Conservation (phyloP, 768 basidiomycete species). For the Tylopilus vinaceipallidus region DNA sequence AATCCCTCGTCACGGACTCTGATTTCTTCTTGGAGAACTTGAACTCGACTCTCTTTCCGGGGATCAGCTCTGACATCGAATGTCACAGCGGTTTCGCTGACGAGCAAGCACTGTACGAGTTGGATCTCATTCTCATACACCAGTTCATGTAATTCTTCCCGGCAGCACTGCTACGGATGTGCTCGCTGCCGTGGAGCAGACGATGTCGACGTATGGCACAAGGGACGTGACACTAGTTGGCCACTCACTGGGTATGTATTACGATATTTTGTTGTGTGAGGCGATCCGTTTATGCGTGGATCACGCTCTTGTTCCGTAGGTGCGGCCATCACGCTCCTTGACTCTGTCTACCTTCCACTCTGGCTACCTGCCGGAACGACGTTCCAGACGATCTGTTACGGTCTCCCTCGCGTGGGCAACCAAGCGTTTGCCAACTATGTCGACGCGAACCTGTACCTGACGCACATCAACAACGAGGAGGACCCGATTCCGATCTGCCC, state of each 20-base stretch:
- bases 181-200: constrained; percentile 43
- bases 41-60: constrained; percentile 47
- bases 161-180: constrained; percentile 39
- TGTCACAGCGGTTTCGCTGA: constrained; percentile 48
- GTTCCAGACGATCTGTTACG: constrained; percentile 34
- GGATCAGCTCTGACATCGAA: constrained; percentile 39
- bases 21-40: constrained; percentile 36
- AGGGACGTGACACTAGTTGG: constrained; percentile 44
- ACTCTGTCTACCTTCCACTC: constrained; percentile 40
- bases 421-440: no score
- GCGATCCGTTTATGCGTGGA: no score
- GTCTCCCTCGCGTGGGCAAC: no score
- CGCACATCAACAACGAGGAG: no score
- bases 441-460: no score
- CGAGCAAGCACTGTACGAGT: constrained; percentile 44
- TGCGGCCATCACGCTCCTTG: constrained; percentile 38
- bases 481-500: no score
- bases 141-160: background rate
- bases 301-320: constrained; percentile 15
- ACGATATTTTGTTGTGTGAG: no score
- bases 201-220: constrained; percentile 35
- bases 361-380: constrained; percentile 34
- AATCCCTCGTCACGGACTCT: constrained; percentile 41
- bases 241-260: constrained; percentile 38
- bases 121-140: background rate